Evolutionary conservation across 192 early-diverging fungal species (phyloP).

Genomic region (Backusella parvicylindrica): DNA sequence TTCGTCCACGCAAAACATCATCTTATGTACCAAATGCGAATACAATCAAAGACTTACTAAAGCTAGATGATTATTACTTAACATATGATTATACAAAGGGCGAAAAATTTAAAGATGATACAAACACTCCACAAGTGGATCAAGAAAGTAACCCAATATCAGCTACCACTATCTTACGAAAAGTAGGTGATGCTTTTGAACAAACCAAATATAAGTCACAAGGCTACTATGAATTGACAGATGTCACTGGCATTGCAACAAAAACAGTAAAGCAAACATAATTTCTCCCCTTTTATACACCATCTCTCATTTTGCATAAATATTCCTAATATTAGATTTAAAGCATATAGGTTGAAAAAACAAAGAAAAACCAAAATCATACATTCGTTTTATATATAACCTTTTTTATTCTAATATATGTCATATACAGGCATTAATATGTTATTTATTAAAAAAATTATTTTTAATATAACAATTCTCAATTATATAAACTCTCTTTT

Average conservation of each 20-base stretch:
- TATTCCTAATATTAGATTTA: not conserved
- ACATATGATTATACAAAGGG: constrained; percentile 66
- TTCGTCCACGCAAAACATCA: constrained; percentile 71
- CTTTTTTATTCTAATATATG: not conserved
- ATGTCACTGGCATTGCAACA: not conserved
- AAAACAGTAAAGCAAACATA: not conserved
- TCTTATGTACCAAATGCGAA: constrained; percentile 7
- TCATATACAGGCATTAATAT: not conserved
- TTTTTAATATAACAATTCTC: not conserved
- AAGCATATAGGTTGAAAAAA: not conserved
- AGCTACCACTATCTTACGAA: not conserved
- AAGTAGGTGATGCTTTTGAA: not conserved
- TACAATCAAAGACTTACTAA: constrained; percentile 49
- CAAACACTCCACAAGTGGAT: not conserved
- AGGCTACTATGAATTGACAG: not conserved
- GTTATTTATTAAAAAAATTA: not conserved
- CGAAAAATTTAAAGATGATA: not conserved
- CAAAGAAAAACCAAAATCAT: not conserved
- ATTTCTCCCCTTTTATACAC: not conserved
- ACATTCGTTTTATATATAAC: not conserved
- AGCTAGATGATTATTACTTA: constrained; percentile 72
- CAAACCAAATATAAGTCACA: constrained; percentile 8
- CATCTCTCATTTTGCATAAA: not conserved
- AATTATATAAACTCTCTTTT: not conserved
- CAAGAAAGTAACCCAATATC: not conserved